Percentiles rank a stretch among this genome's conserved stretches.
Conservation (phyloP, 495 filamentous ascomycete genomes). For the Penicillium lagena region DNA sequence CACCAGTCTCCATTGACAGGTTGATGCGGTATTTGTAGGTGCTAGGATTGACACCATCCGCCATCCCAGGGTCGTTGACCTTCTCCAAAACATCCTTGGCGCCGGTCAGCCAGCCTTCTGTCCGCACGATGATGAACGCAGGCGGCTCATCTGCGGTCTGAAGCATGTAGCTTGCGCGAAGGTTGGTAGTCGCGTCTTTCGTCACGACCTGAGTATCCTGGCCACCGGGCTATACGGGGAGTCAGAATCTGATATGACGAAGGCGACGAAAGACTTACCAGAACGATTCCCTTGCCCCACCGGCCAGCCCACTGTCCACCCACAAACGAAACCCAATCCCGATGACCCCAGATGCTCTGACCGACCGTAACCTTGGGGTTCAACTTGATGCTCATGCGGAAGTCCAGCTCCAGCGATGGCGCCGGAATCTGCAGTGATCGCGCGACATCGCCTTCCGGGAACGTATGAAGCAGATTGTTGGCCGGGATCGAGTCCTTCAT, state of each 20-base stretch:
- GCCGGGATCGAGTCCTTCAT: conserved; percentile 56
- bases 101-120: conserved; percentile 51
- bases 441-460: conserved; percentile 47
- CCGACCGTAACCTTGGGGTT: conserved; percentile 51
- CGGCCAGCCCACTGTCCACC: conserved; percentile 55
- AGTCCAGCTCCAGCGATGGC: conserved; percentile 53
- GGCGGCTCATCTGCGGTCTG: conserved; percentile 54
- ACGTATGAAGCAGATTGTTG: conserved; percentile 50
- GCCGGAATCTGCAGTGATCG: conserved; percentile 47
- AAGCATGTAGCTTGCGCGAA: conserved; percentile 49
- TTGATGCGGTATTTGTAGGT: conserved; percentile 53
- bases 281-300: conserved; percentile 52
- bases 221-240: conserved; percentile 43
- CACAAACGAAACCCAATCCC: conserved; percentile 52
- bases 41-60: conserved; percentile 49
- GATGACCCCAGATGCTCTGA: conserved; percentile 46
- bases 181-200: conserved; percentile 46
- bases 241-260: background rate
- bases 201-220: conserved; percentile 54
- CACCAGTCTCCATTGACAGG: conserved; percentile 54
- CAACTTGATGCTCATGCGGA: conserved; percentile 56
- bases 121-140: conserved; percentile 53
- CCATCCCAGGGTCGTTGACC: conserved; percentile 43
- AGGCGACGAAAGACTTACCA: conserved; percentile 35
- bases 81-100: conserved; percentile 53